Evolutionary conservation across 306 rosid species (phyloP).

Genomic region (Herpetospermum pedunculosum): DNA sequence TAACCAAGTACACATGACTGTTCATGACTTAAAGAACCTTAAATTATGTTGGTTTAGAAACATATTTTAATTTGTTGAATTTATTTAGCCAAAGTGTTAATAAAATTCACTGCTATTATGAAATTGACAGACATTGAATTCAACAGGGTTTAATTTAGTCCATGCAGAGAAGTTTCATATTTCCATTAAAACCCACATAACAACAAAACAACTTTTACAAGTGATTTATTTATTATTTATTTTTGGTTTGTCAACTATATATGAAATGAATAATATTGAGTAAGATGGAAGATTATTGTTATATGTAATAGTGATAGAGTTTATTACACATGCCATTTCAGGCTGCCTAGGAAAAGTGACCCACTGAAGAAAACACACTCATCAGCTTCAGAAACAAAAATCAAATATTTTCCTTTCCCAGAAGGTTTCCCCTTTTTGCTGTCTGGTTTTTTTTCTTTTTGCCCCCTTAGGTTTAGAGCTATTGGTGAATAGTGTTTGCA

Average conservation of each 20-base stretch:
- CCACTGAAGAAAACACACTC: background rate
- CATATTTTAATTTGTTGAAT: no score
- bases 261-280: background rate
- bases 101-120: no score
- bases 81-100: no score
- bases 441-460: background rate
- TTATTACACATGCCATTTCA: background rate
- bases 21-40: no score
- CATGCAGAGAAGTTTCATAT: conserved; percentile 1
- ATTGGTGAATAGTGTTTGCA: background rate
- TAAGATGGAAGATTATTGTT: background rate
- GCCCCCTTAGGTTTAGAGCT: background rate
- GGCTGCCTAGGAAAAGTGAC: background rate
- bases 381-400: background rate
- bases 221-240: background rate
- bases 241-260: background rate
- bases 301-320: no score
- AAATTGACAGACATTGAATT: no score
- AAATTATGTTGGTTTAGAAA: no score
- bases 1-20: no score
- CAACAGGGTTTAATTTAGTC: background rate
- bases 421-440: background rate
- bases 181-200: background rate
- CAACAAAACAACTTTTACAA: background rate
- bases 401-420: background rate